Conservation (phyloP, 495 filamentous ascomycete genomes). For the Daldinia grandis region DNA sequence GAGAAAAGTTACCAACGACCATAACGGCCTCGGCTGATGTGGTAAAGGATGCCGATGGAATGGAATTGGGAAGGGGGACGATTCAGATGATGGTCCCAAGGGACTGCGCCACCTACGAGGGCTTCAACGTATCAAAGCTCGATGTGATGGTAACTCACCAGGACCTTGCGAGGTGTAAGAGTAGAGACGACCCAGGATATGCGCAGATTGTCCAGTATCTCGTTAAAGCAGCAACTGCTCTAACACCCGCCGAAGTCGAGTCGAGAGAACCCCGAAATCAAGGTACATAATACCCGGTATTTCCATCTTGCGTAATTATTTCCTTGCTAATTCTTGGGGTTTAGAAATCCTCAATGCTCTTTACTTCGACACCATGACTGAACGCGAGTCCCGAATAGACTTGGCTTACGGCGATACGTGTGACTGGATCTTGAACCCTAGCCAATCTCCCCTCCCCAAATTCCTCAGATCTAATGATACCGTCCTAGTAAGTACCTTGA, state of each 20-base stretch:
- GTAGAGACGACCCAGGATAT: slow-evolving; percentile 43
- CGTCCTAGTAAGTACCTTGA: slow-evolving; percentile 27
- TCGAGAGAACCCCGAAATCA: slow-evolving; percentile 45
- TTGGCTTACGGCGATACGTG: slow-evolving; percentile 46
- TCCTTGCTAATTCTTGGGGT: slow-evolving; percentile 2
- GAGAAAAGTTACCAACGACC: slow-evolving; percentile 43
- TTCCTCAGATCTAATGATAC: slow-evolving; percentile 39
- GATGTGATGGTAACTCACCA: slow-evolving; percentile 37
- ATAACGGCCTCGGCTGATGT: slow-evolving; percentile 37
- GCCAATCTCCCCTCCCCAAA: slow-evolving; percentile 31
- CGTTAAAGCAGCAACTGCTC: slow-evolving; percentile 40
- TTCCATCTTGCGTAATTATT: not conserved
- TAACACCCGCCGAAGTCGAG: slow-evolving; percentile 37
- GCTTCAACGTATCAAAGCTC: slow-evolving; percentile 43
- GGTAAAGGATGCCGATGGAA: slow-evolving; percentile 29
- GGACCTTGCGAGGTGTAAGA: slow-evolving; percentile 40
- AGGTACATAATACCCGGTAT: slow-evolving; percentile 29
- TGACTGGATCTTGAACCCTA: slow-evolving; percentile 43
- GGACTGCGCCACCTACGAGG: slow-evolving; percentile 41
- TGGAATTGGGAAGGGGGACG: slow-evolving; percentile 39
- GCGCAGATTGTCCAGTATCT: slow-evolving; percentile 38
- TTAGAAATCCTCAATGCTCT: slow-evolving; percentile 46
- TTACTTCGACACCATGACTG: slow-evolving; percentile 45
- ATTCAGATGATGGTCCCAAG: slow-evolving; percentile 46
- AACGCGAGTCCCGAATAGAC: slow-evolving; percentile 45